Base-by-base conservation (phyloP, 768 basidiomycete genomes). In the Tricholoma sp. region DNA sequence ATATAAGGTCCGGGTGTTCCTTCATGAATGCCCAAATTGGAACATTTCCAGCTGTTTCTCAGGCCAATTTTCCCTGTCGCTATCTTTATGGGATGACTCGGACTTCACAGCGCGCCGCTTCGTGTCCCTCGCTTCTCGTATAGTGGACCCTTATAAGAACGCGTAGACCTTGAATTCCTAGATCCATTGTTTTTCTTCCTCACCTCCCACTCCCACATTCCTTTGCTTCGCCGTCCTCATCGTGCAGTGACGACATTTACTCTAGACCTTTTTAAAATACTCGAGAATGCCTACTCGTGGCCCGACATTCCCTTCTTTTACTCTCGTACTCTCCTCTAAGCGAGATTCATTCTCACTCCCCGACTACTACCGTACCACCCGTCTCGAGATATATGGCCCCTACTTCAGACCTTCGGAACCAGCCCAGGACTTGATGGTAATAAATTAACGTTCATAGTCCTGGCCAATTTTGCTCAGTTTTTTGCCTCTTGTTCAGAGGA, bases 351-450 rank as follows among this genome's bases (percentile, higher is more conserved):
- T 49, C 32, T n/a, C 31, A 15, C 53, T 54, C 18, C 53, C 44
- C 3, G 53, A 54, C 32, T 48, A 54, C n/a, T 54, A 54, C 36
- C 45, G 44, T 15, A 31, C 18, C 9, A 54, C 53, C 17, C 53
- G 53, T 4, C 29, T 47, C 32, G 53, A 48, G 24, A 33, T 15
- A 7, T 48, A 48, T 13, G 53, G 53, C 18, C 53, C 44, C 20
- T 54, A 34, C 44, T 54, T 18, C 44, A 54, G 42, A 49, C 9
- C 41, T 10, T 10, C 32, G n/a, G n/a, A 29, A 15, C 28, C 37
- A 4, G 17, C n/a, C 20, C 31, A 31, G 20, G 53, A 54, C 15
- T 24, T 48, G 17, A 54, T 48, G 53, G 53, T 48, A 53, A 29
- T 10, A 51, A 49, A 31, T 7, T 11, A 24, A n/a, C 9, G 2